Evolutionary conservation across 345 rosid species (phyloP), one percentile per base, ranked within the genome.

Genomic region (Citrus glauca): DNA sequence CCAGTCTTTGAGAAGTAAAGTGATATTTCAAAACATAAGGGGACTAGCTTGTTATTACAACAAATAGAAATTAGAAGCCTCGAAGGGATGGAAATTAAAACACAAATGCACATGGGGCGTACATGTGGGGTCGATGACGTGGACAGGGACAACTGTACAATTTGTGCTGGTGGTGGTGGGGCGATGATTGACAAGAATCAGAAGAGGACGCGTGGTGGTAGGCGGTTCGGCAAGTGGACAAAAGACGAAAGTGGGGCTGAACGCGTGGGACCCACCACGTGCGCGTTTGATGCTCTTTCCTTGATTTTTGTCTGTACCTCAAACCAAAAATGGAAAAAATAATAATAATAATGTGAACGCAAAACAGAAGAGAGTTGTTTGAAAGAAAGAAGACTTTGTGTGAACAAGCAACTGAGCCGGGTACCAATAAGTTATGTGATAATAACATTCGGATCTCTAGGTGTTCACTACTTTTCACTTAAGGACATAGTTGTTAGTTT

Each of bases 201-300:
- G 78, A 66, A n/a, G 76, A 16, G 74, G 85, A 82, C 89, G 74
- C 84, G 89, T 84, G 82, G 78, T 78, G 19, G 25, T 9, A 40
- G 48, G 64, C 25, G 32, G 61, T 30, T 32, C 4, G 22, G 48
- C 17, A 65, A 64, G 69, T 10, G 55, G 25, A 63, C 64, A 45
- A 20, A 10, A 30, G 57, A 13, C 13, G 0, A 42, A 19, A 4
- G 25, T 5, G 0, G 11, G 73, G 38, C 10, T 45, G 1, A 24
- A 9, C 32, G 56, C 1, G 42, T 59, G 75, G 86, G 80, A n/a
- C 35, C 86, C 40, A 80, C 86, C 86, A 80, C 55, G 86, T 83
- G 86, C 45, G 2, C 1, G 27, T n/a, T 64, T 75, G 66, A 27
- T 76, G 27, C 13, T 71, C 57, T 56, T 17, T 50, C 75, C 75